Evolutionary conservation across 73 alveolate genomes (phyloP).

Genomic region (Paramecium bursaria): DNA sequence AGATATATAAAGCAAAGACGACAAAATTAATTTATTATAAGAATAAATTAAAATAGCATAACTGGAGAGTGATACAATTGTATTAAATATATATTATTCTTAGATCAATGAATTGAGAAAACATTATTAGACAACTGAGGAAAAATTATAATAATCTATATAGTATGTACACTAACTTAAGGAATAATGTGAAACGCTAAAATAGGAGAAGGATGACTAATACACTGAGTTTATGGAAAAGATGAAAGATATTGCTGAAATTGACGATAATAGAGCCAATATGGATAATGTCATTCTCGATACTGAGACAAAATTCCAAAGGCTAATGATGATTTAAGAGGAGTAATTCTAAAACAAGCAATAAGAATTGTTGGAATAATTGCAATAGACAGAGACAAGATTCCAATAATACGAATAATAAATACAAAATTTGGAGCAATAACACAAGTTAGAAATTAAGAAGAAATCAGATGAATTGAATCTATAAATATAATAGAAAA

Average conservation of each 20-base stretch:
- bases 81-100: neutral
- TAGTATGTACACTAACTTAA: neutral
- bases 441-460: neutral
- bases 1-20: neutral
- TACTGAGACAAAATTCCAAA: neutral
- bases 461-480: neutral
- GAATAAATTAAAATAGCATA: conserved; percentile 5
- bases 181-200: neutral
- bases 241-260: conserved; percentile 29
- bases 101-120: neutral
- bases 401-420: neutral
- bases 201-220: conserved; percentile 33
- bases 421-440: neutral
- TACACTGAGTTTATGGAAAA: neutral
- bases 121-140: neutral
- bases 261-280: neutral
- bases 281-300: conserved; percentile 30
- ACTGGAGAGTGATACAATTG: neutral
- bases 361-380: conserved; percentile 16
- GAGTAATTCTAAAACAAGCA: conserved; percentile 28
- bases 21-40: neutral
- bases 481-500: neutral
- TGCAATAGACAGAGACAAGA: conserved; percentile 11
- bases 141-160: neutral
- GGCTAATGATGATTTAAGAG: conserved; percentile 29